phyloP scores from a whole-genome alignment of 192 early-diverging fungal species.

The Radiomyces spectabilis region DNA sequence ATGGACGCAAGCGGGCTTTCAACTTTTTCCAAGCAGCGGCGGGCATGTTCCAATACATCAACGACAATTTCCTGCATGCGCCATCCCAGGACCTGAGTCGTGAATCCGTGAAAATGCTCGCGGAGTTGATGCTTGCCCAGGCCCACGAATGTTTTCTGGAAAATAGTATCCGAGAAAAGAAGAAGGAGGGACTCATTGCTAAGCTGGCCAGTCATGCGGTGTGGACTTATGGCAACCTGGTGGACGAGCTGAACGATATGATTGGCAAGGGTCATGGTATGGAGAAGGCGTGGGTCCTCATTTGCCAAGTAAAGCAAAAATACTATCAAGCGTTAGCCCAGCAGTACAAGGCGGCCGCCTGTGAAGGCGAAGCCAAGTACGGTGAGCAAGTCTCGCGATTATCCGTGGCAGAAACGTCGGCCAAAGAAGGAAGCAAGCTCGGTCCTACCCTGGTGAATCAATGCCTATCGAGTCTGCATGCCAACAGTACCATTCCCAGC shows the following conservation, averaged over 20 bases:
- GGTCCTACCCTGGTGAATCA: not conserved
- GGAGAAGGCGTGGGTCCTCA: conserved; percentile 73
- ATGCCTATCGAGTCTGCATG: conserved; percentile 40
- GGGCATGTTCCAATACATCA: conserved; percentile 92
- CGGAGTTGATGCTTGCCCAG: conserved; percentile 86
- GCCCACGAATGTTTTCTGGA: conserved; percentile 92
- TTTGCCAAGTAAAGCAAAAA: conserved; percentile 84
- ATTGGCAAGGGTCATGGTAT: conserved; percentile 55
- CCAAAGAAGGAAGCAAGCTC: conserved; percentile 77
- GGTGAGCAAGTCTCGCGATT: conserved; percentile 79
- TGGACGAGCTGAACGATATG: conserved; percentile 65
- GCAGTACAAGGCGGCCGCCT: conserved; percentile 71
- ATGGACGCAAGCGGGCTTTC: conserved; percentile 74
- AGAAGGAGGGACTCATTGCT: conserved; percentile 79
- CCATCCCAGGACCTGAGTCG: conserved; percentile 87
- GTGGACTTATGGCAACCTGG: conserved; percentile 64
- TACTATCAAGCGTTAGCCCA: conserved; percentile 84
- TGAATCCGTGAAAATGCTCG: conserved; percentile 81
- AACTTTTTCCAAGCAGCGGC: conserved; percentile 92
- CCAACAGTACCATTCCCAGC: conserved; percentile 51
- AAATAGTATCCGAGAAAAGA: conserved; percentile 81
- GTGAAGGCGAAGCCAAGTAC: conserved; percentile 73
- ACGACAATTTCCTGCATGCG: conserved; percentile 97
- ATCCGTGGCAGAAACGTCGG: conserved; percentile 67
- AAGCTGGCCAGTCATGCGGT: conserved; percentile 82